Conservation (phyloP, 1,139 yeast genomes). For the Trichomonascaceae sp. region DNA sequence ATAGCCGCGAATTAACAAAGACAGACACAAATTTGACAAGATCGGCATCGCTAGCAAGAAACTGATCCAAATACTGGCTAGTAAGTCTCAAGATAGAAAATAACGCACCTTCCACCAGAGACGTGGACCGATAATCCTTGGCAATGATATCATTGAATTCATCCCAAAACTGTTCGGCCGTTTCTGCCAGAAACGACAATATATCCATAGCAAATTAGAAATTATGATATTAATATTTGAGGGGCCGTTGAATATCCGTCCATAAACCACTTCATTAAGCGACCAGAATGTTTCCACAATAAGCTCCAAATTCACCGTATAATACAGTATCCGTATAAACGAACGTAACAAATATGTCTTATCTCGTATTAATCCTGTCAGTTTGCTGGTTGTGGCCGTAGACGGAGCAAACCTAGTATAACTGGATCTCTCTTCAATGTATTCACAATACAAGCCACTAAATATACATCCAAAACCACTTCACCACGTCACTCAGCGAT, state of each 20-base stretch:
- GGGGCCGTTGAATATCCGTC: too few relatives aligned
- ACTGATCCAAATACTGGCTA: slow-evolving; percentile 24
- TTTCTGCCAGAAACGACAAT: slow-evolving; percentile 28
- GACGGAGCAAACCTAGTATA: not conserved
- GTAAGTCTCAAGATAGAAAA: slow-evolving; percentile 27
- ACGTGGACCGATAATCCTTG: slow-evolving; percentile 25
- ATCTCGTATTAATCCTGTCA: not conserved
- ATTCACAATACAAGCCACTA: not conserved
- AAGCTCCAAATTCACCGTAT: not conserved
- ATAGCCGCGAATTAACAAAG: slow-evolving; percentile 28
- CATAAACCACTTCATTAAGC: not conserved
- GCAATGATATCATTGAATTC: slow-evolving; percentile 26
- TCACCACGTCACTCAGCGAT: not conserved
- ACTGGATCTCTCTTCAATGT: not conserved
- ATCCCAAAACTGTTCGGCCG: slow-evolving; percentile 31
- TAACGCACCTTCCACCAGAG: slow-evolving; percentile 24
- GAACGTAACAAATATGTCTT: not conserved
- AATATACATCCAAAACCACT: not conserved
- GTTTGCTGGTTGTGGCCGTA: not conserved
- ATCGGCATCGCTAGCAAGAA: slow-evolving; percentile 28
- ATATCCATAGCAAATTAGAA: slow-evolving; percentile 24
- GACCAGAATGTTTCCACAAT: not conserved
- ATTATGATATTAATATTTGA: too few relatives aligned
- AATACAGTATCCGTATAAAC: not conserved
- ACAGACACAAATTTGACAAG: slow-evolving; percentile 28